Conservation (phyloP, 805 yeast genomes). For the Kazachstania kunashirensis region DNA sequence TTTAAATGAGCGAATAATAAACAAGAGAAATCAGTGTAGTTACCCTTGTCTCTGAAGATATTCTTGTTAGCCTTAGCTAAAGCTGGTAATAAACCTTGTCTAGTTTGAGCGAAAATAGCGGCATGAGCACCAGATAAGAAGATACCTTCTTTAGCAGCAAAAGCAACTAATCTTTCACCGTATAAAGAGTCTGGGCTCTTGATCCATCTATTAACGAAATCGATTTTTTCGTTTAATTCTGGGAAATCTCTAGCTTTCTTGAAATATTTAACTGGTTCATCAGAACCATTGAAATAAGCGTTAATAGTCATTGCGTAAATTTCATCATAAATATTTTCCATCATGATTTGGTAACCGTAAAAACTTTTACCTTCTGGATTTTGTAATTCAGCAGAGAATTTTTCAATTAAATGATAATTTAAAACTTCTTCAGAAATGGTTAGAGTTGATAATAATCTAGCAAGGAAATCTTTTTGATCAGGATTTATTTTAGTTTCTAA, state of each 20-base stretch:
- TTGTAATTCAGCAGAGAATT: slow-evolving; percentile 94
- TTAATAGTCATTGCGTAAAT: slow-evolving; percentile 90
- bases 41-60: slow-evolving; percentile 94
- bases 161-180: slow-evolving; percentile 92
- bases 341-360: slow-evolving; percentile 98
- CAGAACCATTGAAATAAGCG: slow-evolving; percentile 79
- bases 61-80: slow-evolving; percentile 90
- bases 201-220: slow-evolving; percentile 97
- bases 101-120: slow-evolving; percentile 92
- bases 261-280: slow-evolving; percentile 78
- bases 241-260: slow-evolving; percentile 90
- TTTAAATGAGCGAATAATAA: slow-evolving; percentile 83
- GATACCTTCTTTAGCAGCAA: slow-evolving; percentile 97
- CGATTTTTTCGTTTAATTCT: slow-evolving; percentile 87
- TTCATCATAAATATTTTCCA: slow-evolving; percentile 97
- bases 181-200: slow-evolving; percentile 73
- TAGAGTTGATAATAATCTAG: slow-evolving; percentile 89
- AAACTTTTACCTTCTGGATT: slow-evolving; percentile 95
- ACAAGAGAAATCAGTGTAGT: slow-evolving; percentile 96
- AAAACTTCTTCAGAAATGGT: slow-evolving; percentile 97
- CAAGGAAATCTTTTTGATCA: slow-evolving; percentile 82
- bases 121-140: slow-evolving; percentile 97
- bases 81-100: slow-evolving; percentile 97
- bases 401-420: slow-evolving; percentile 91
- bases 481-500: slow-evolving; percentile 79